A percentile compares a stretch with the other conserved stretches of the same genome.
phyloP scores from a whole-genome alignment of 2,329 filamentous ascomycete genomes.

The Xylariaceae sp. region DNA sequence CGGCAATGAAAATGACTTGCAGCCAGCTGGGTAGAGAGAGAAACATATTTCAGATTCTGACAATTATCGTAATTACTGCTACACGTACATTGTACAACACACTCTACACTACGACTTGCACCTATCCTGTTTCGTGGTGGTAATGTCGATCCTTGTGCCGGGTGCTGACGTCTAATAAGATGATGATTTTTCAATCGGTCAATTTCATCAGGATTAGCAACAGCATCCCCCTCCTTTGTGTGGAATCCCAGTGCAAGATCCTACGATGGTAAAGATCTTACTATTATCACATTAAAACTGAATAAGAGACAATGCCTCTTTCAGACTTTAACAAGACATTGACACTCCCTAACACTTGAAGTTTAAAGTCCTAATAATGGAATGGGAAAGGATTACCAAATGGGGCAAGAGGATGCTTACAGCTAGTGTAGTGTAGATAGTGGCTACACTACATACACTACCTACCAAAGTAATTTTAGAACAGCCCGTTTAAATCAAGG shows the following conservation, averaged over 20 bases:
- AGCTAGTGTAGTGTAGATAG: not conserved
- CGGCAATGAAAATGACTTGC: conserved; percentile 1
- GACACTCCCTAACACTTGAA: too few relatives aligned
- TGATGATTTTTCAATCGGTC: not conserved
- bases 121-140: not conserved
- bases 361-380: too few relatives aligned
- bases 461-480: conserved; percentile 23
- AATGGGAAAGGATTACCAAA: conserved; percentile 1
- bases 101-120: too few relatives aligned
- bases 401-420: conserved; percentile 13
- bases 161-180: not conserved
- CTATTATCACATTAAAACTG: not conserved
- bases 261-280: not conserved
- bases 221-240: too few relatives aligned
- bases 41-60: not conserved
- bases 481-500: too few relatives aligned
- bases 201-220: not conserved
- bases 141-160: not conserved
- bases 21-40: not conserved
- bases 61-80: conserved; percentile 1
- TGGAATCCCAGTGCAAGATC: not conserved
- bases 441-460: too few relatives aligned
- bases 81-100: conserved; percentile 4
- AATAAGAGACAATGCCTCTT: not conserved
- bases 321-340: too few relatives aligned